Evolutionary conservation across 805 yeast species (phyloP).

Genomic region (Metschnikowia gruessii): DNA sequence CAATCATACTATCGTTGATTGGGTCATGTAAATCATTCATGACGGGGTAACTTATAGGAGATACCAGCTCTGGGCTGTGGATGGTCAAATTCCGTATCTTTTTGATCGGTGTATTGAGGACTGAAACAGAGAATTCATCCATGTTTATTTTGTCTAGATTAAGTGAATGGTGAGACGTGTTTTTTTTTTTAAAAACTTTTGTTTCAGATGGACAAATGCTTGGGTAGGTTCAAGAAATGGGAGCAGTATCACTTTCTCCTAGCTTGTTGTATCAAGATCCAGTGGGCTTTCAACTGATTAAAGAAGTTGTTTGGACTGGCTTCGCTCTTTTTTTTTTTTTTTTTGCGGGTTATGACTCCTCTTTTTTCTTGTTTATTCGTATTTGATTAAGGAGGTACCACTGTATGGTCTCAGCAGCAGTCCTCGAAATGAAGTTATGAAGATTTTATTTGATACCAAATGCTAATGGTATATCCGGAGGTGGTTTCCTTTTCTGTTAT

Average conservation of each 20-base stretch:
- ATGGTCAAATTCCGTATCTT: constrained; percentile 33
- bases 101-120: constrained; percentile 40
- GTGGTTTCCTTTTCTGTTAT: not conserved
- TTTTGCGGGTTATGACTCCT: not conserved
- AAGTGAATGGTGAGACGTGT: not conserved
- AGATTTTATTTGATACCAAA: not conserved
- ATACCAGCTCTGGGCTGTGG: constrained; percentile 27
- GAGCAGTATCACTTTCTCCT: too few species aligned
- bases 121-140: constrained; percentile 17
- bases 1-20: constrained; percentile 17
- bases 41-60: constrained; percentile 18
- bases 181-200: too few species aligned
- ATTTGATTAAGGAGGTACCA: not conserved
- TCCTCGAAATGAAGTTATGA: not conserved
- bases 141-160: constrained; percentile 1
- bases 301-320: too few species aligned
- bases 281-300: too few species aligned
- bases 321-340: not conserved
- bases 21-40: constrained; percentile 17
- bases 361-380: not conserved
- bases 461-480: too few species aligned
- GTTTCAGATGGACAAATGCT: too few species aligned
- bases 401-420: not conserved
- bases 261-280: too few species aligned
- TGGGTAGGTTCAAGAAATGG: too few species aligned